Evolutionary conservation across 139 green algal species (phyloP).

Genomic region (Zygnema cylindricum): DNA sequence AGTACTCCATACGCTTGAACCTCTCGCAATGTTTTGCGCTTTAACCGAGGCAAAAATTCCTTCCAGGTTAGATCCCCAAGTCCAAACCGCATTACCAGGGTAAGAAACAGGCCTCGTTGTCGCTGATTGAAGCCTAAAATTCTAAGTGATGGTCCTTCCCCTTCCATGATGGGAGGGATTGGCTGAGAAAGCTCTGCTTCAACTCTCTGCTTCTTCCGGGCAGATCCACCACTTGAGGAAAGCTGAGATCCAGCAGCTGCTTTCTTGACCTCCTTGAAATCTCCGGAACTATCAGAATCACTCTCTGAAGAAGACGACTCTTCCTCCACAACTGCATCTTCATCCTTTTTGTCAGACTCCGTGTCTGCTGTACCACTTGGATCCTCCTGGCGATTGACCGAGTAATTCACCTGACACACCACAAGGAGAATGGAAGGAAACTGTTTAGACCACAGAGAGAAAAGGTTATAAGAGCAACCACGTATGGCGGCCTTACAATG

Average conservation of each 20-base stretch:
- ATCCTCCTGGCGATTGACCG: conserved; percentile 20
- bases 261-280: conserved; percentile 1
- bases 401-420: conserved; percentile 25
- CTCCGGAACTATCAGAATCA: not conserved
- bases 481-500: not conserved
- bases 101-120: conserved; percentile 19
- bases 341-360: not conserved
- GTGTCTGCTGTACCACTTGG: not conserved
- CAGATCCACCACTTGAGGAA: not conserved
- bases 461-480: not conserved
- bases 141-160: conserved; percentile 14
- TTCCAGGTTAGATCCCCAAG: conserved; percentile 45
- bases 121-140: conserved; percentile 44
- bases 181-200: not conserved
- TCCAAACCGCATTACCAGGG: conserved; percentile 54
- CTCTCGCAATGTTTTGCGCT: conserved; percentile 25
- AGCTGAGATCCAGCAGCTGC: not conserved
- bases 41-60: conserved; percentile 55
- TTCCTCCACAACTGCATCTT: conserved; percentile 14
- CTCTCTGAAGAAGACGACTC: not conserved
- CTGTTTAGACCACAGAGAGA: not conserved
- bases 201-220: not conserved
- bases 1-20: conserved; percentile 55
- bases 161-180: conserved; percentile 33
- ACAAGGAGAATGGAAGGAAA: not conserved